Evolutionary conservation across 805 yeast genomes (phyloP), one percentile per base, ranked within the genome.

Genomic region (Suhomyces sp.): DNA sequence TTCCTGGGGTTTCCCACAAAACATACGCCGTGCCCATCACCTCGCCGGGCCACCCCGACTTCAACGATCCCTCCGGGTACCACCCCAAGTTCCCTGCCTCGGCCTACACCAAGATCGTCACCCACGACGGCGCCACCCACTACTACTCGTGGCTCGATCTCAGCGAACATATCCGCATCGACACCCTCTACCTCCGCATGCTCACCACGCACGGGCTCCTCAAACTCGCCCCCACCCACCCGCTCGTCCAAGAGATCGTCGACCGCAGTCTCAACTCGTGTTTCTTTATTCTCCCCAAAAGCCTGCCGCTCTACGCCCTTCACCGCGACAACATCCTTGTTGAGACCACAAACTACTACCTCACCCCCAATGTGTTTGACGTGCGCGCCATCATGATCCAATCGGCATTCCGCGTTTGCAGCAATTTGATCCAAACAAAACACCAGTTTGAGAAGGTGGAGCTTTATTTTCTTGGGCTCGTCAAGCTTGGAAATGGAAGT

Each of bases 21-120:
- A 60, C 65, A 1, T 69, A 58, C 48, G 55, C 49, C 24, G 66
- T 72, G 17, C 74, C 75, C 4, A 26, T 17, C 3, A 27, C 50
- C 12, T 61, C 70, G 17, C 63, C 60, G 9, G 68, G 61, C 4
- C 76, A 73, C 50, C 76, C 77, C 0, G 60, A 61, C 5, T 69
- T 61, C 42, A 54, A 57, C 40, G 29, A 44, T 13, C 19, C 19
- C 42, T 33, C 23, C 4, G 44, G 47, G 13, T 7, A 8, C 24
- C 42, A 9, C 42, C 38, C 40, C 4, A 47, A 38, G 9, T 51
- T 69, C n/a, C 71, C 70, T 0, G 45, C 44, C 5, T 51, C 68
- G 9, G 68, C 70, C 5, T 68, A 63, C 50, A 64, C 62, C 2
- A 48, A 44, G 23, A 41, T 51, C 19, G 35, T 26, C 5, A 42